Evolutionary conservation across 176 grass and related monocot genomes (phyloP).

Genomic region (Juncus effusus): DNA sequence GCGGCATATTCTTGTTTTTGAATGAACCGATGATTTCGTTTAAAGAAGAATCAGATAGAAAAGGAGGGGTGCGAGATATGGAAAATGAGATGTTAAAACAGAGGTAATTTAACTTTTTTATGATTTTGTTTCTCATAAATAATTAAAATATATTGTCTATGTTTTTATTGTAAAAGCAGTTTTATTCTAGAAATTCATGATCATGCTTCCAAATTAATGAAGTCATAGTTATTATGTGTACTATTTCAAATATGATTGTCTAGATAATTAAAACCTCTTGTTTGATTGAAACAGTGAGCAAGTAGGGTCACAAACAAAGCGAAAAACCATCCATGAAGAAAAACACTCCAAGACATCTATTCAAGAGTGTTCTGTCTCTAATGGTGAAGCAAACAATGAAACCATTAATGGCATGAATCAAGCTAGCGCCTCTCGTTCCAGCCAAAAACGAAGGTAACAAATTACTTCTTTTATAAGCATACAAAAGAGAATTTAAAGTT

Average conservation of each 20-base stretch:
- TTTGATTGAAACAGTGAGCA: constrained; percentile 16
- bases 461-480: neutral
- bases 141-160: too few species aligned
- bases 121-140: too few species aligned
- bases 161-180: too few species aligned
- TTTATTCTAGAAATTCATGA: too few species aligned
- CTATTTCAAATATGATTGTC: too few species aligned
- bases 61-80: too few species aligned
- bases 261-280: too few species aligned
- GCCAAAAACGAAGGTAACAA: constrained; percentile 13
- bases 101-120: too few species aligned
- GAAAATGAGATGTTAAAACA: too few species aligned
- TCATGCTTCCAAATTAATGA: too few species aligned
- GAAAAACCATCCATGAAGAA: neutral
- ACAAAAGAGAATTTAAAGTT: neutral
- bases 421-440: neutral
- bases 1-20: neutral
- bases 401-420: neutral
- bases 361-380: neutral
- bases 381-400: neutral
- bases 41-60: too few species aligned
- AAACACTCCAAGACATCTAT: neutral
- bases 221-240: too few species aligned
- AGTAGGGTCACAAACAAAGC: neutral
- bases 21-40: neutral